Evolutionary conservation across 2,329 filamentous ascomycete genomes (phyloP), one percentile per base, ranked within the genome.

Genomic region (Cladosporium sp.): DNA sequence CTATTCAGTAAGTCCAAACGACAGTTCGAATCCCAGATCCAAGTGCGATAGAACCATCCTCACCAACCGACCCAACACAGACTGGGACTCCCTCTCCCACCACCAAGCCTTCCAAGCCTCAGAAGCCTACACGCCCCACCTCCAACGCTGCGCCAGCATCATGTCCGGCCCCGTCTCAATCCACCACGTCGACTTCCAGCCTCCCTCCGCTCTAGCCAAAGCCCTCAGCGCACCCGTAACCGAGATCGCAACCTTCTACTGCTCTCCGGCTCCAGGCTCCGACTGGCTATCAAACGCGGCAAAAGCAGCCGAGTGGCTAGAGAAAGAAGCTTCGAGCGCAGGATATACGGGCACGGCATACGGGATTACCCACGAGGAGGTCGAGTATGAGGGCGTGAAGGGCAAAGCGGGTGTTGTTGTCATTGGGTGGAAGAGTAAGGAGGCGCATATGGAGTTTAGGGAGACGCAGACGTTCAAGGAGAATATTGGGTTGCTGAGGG

Each of bases 341-440:
- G 67, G 66, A 2, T 65, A 60, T 15, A n/a, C 63, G 3, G 67
- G 60, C 2, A 60, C 39, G 11, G 64, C 66, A 1, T 57, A 60
- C 5, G 69, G 69, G 0, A 47, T 64, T 12, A 69, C 67, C n/a
- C 55, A 70, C 20, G 60, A 66, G 65, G 65, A 66, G 37, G 52
- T 70, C 9, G 66, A 69, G 65, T 59, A 61, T 37, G 66, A 68
- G 36, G 72, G 72, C 3, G 69, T 71, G 3, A 68, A 75, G 63
- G 79, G 75, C 11, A 74, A 74, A 57, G 67, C 76, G 58, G 75
- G 76, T 64, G 64, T 78, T 3, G 59, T 75, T n/a, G 72, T 74
- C 17, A 70, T 82, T 56, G 82, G 81, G 5, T 85, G 82, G 82
- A 70, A 76, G 52, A 79, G 73, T 64, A 72, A 80, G 19, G 77